Evolutionary conservation across 2,329 filamentous ascomycete genomes (phyloP), one percentile per base, ranked within the genome.

Genomic region (Cladosporium sp.): DNA sequence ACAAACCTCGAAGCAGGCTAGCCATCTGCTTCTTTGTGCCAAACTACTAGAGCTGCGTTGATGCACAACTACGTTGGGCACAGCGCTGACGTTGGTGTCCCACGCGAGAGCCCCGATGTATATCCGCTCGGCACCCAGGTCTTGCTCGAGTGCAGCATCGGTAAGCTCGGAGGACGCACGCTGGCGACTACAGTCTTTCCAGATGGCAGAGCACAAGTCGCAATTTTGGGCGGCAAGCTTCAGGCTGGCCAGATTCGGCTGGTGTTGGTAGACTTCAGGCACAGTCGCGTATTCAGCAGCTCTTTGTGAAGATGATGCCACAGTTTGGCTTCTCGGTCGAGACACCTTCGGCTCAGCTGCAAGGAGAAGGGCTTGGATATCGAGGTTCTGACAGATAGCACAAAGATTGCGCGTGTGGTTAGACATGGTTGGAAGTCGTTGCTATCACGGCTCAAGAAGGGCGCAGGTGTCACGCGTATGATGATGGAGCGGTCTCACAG

Each of bases 1-100:
- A 35, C 65, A 66, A n/a, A 57, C 60, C 23, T 66, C 65, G 33
- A 66, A 66, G 46, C 60, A 66, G 23, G 65, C 65, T 28, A 66
- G 23, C 46, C 55, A 61, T 5, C 44, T 49, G 49, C 49, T 53
- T 53, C 49, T 18, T n/a, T 1, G 8, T 29, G 49, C 49, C 16
- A 29, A 14, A 29, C 14, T 29, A n/a, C 28, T 53, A 3, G 28
- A n/a, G 28, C 23, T 53, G 18, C 59, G 55, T 29, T 66, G 65
- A 8, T 23, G 31, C 2, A 53, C 65, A 21, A 46, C 10, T 21
- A 46, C n/a, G 4, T 46, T 46, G n/a, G 40, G 40, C n/a, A 46
- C 40, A 21, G 40, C 40, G 4, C 40, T 23, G 40, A 46, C 40
- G 40, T 21, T 46, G 40, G 40, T 46, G n/a, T 46, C 40, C n/a